Conservation (phyloP, 352 stramenopile species). For the Phytophthora gonapodyides region DNA sequence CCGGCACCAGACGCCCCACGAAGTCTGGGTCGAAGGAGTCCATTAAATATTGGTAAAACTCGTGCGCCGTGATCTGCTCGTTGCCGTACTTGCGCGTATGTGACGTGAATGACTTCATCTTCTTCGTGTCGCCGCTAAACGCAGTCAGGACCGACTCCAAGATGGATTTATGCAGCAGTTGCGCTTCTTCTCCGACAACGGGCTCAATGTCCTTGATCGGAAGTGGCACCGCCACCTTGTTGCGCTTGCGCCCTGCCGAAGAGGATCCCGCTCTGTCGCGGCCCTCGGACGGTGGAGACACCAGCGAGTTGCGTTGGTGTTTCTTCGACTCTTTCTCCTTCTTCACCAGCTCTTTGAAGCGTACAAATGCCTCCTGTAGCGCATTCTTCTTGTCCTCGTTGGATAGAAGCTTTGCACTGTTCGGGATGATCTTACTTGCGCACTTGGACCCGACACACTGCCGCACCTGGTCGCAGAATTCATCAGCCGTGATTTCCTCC, state of each 20-base stretch:
- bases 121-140: slow-evolving; percentile 76
- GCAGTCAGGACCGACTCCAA: slow-evolving; percentile 74
- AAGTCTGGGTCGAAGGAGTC: slow-evolving; percentile 89
- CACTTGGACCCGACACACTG: slow-evolving; percentile 76
- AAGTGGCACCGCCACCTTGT: slow-evolving; percentile 48
- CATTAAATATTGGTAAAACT: slow-evolving; percentile 92
- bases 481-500: slow-evolving; percentile 69
- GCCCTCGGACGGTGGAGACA: slow-evolving; percentile 35
- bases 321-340: slow-evolving; percentile 82
- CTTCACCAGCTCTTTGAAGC: slow-evolving; percentile 70
- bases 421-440: slow-evolving; percentile 71
- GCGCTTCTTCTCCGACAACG: slow-evolving; percentile 80
- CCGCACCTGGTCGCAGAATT: slow-evolving; percentile 73
- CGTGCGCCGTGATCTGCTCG: slow-evolving; percentile 83
- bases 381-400: slow-evolving; percentile 59
- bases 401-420: slow-evolving; percentile 70
- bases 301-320: slow-evolving; percentile 52
- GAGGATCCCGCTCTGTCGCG: slow-evolving; percentile 35
- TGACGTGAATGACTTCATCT: slow-evolving; percentile 87
- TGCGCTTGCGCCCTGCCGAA: slow-evolving; percentile 52
- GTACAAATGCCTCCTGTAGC: slow-evolving; percentile 60
- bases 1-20: slow-evolving; percentile 80
- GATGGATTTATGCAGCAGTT: slow-evolving; percentile 85
- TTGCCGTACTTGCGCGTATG: slow-evolving; percentile 86
- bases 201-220: slow-evolving; percentile 82